Evolutionary conservation across 495 filamentous ascomycete genomes (phyloP).

Genomic region (Penicillium macrosclerotiorum): DNA sequence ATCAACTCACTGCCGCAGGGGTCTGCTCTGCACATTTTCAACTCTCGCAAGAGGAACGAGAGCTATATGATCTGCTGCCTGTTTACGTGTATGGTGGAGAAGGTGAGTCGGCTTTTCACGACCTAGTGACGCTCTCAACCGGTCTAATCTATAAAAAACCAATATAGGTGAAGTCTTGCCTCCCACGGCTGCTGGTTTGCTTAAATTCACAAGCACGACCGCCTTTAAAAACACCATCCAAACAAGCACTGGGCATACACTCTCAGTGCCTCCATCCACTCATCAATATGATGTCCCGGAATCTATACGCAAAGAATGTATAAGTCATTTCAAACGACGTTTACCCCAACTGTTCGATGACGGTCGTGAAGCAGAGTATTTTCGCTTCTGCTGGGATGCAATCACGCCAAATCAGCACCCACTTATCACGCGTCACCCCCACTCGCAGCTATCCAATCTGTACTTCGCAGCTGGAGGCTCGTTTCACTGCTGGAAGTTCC

Average conservation of each 20-base stretch:
- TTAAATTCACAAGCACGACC: constrained; percentile 10
- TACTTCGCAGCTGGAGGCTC: constrained; percentile 43
- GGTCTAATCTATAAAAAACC: neutral
- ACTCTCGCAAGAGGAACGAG: constrained; percentile 26
- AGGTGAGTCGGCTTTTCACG: constrained; percentile 31
- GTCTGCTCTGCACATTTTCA: constrained; percentile 39
- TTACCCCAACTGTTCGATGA: neutral
- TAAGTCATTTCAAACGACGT: neutral
- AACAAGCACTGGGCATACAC: neutral
- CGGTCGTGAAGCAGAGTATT: constrained; percentile 11
- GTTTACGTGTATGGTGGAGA: constrained; percentile 37
- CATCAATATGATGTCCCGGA: constrained; percentile 2
- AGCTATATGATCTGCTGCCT: constrained; percentile 29
- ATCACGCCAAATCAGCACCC: constrained; percentile 43
- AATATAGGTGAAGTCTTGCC: constrained; percentile 2
- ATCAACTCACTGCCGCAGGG: constrained; percentile 37
- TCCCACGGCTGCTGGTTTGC: neutral
- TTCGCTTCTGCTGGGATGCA: constrained; percentile 39
- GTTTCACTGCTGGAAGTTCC: constrained; percentile 52
- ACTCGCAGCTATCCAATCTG: constrained; percentile 39
- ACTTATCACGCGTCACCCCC: constrained; percentile 42
- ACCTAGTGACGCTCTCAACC: neutral
- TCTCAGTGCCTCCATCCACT: constrained; percentile 1
- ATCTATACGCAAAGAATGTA: neutral
- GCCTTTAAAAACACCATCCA: constrained; percentile 11